Percentiles rank a stretch among this genome's conserved stretches.
These are phyloP conservation scores for Pichia sp. DNA, from an alignment of 1,139 yeast species.

Conservation along the genomic window DNA sequence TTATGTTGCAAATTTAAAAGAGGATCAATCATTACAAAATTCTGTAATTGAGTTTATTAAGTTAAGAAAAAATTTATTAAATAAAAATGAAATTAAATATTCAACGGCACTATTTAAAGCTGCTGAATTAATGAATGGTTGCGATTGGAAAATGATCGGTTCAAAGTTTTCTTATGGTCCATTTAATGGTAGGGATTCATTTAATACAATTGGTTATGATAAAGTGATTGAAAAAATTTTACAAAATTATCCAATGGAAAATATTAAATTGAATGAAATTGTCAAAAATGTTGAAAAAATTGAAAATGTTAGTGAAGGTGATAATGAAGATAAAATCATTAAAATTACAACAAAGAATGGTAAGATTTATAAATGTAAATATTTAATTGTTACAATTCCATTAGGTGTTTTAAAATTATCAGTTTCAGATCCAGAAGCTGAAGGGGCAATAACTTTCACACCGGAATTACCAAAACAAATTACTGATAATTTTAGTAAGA, in stretches of 20 bases:
- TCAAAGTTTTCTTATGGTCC: conserved; percentile 23
- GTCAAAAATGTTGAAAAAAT: conserved; percentile 21
- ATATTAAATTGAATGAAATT: conserved; percentile 17
- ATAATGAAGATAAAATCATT: conserved; percentile 5
- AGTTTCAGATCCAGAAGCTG: conserved; percentile 21
- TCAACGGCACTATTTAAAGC: conserved; percentile 27
- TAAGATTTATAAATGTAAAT: conserved; percentile 28
- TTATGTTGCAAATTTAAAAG: conserved; percentile 13
- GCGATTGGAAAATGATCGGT: conserved; percentile 27
- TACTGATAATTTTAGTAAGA: conserved; percentile 24
- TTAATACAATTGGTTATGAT: conserved; percentile 33
- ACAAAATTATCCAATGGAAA: conserved; percentile 23
- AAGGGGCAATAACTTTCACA: conserved; percentile 30
- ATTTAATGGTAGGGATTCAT: conserved; percentile 36
- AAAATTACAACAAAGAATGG: conserved; percentile 27
- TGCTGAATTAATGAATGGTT: conserved; percentile 25
- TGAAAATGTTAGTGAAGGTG: conserved; percentile 4
- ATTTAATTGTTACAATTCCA: conserved; percentile 36
- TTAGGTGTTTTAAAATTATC: conserved; percentile 30
- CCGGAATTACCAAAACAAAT: conserved; percentile 32
- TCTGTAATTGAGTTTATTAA: conserved; percentile 22
- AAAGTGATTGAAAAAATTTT: conserved; percentile 35
- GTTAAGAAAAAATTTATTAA: conserved; percentile 15
- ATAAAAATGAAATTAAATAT: conserved; percentile 23
- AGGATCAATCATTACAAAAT: conserved; percentile 21